Evolutionary conservation across 495 filamentous ascomycete species (phyloP), one percentile per base, ranked within the genome.

Genomic region (Penicillium lividum): DNA sequence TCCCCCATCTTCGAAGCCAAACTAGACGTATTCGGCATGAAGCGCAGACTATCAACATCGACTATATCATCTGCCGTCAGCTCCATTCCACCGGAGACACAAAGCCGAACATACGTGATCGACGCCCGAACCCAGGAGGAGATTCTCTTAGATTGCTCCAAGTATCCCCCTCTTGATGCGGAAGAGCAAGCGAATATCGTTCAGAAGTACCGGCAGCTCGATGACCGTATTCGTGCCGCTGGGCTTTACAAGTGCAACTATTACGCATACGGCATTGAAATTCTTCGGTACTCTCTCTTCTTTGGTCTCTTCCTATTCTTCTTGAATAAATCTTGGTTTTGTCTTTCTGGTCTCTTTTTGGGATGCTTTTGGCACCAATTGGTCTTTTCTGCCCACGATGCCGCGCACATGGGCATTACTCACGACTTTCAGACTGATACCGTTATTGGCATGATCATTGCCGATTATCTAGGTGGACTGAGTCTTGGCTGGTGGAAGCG

Each of bases 401-500:
- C 92, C 11, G 90, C 90, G 1, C 92, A 96, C 71, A 92, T 94
- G 88, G 92, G 89, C 57, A 95, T 96, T 59, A 96, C 92, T 28
- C 92, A 96, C 67, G 70, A 84, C 65, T 95, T 89, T 68, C 82
- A 84, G n/a, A 70, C 79, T n/a, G 92, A 96, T 72, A 86, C 88
- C 9, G 71, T 85, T 33, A 90, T 96, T 58, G 91, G 89, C 49
- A 93, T 96, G 64, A 72, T 92, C 57, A 87, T 96, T 64, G 91
- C 91, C 16, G 83, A 92, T 67, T 94, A 89, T 63, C 71, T 91
- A 5, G 92, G 92, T 28, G 92, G 92, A 3, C 75, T 96, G n/a
- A 91, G 87, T 34, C 56, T 91, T 5, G 88, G 92, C n/a, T 96
- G 92, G 92, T 96, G 92, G 92, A 96, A 96, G 72, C 80, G 81